Evolutionary conservation across 495 filamentous ascomycete genomes (phyloP).

Genomic region (Saxispiralis lemnorum): DNA sequence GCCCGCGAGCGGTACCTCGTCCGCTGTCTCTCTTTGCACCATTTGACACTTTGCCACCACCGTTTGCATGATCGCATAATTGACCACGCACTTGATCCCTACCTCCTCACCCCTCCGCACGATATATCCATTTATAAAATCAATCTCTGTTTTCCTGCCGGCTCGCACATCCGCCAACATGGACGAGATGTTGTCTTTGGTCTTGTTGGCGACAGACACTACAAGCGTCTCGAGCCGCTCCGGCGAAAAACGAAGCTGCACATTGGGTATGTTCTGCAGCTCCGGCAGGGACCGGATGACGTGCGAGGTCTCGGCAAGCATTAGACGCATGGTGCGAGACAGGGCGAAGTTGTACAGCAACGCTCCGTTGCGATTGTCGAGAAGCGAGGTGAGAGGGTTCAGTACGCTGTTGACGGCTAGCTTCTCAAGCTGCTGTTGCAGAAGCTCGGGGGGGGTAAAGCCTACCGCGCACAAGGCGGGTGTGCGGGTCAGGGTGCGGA

Average conservation of each 20-base stretch:
- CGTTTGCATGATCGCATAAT: conserved; percentile 48
- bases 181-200: conserved; percentile 48
- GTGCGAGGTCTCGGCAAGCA: conserved; percentile 47
- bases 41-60: conserved; percentile 36
- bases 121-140: conserved; percentile 74
- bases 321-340: conserved; percentile 37
- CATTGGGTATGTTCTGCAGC: conserved; percentile 41
- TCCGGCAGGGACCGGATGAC: conserved; percentile 52
- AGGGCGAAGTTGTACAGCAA: conserved; percentile 44
- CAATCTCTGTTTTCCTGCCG: conserved; percentile 53
- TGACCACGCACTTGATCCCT: conserved; percentile 44
- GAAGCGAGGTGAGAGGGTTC: conserved; percentile 61
- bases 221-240: conserved; percentile 39
- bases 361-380: conserved; percentile 55
- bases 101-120: conserved; percentile 50
- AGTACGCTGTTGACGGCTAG: conserved; percentile 64
- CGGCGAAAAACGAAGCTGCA: conserved; percentile 35
- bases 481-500: conserved; percentile 21
- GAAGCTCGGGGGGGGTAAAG: conserved; percentile 32
- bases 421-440: conserved; percentile 55
- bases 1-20: conserved; percentile 19
- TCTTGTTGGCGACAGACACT: conserved; percentile 40
- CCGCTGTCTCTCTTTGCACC: conserved; percentile 23
- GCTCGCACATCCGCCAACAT: conserved; percentile 64
- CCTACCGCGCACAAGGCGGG: conserved; percentile 28